A percentile compares a stretch with the other conserved stretches of the same genome.
phyloP scores from a whole-genome alignment of 2,329 filamentous ascomycete species.

The Fusarium virguliforme region DNA sequence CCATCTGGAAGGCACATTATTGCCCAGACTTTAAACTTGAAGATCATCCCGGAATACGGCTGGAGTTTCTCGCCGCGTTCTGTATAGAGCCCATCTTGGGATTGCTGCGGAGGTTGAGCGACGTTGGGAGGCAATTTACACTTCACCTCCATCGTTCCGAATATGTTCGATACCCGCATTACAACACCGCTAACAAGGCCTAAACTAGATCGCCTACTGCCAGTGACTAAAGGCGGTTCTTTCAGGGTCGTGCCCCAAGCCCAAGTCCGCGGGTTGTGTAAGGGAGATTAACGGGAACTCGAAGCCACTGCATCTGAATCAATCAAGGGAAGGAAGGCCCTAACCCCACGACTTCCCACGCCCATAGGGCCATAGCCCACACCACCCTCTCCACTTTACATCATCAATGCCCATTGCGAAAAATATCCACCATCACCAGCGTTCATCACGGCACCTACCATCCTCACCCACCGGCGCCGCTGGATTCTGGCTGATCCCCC shows the following conservation, averaged over 20 bases:
- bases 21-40: constrained; percentile 33
- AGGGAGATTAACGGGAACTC: constrained; percentile 7
- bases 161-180: background rate
- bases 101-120: background rate
- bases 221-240: background rate
- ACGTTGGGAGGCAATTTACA: background rate
- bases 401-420: constrained; percentile 30
- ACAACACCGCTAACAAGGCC: constrained; percentile 9
- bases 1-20: constrained; percentile 24
- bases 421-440: constrained; percentile 35
- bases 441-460: constrained; percentile 20
- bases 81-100: background rate
- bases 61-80: background rate
- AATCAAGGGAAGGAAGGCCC: background rate
- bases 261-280: background rate
- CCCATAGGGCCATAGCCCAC: constrained; percentile 46
- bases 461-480: constrained; percentile 10
- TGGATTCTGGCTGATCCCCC: constrained; percentile 10
- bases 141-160: background rate
- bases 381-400: constrained; percentile 43
- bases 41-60: constrained; percentile 21
- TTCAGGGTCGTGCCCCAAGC: constrained; percentile 6
- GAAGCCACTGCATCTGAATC: background rate
- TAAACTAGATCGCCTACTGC: constrained; percentile 12
- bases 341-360: constrained; percentile 37